Evolutionary conservation across 805 yeast species (phyloP).

Genomic region (Hermanozyma aechmeae): DNA sequence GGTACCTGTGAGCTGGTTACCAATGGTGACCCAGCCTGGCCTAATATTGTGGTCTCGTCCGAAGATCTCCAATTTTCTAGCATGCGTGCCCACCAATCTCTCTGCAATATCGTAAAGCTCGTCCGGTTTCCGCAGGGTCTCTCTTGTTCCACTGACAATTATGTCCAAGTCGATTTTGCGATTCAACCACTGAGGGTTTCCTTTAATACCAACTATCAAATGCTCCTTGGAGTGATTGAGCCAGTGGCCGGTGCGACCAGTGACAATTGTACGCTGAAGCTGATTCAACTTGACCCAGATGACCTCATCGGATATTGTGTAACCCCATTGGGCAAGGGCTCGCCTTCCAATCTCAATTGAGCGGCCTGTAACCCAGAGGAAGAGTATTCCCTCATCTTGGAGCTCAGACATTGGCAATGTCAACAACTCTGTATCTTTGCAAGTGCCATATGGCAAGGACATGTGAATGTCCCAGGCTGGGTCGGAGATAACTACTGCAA

Average conservation of each 20-base stretch:
- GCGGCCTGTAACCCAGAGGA: conserved; percentile 93
- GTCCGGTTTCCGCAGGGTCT: conserved; percentile 86
- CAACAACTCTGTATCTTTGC: conserved; percentile 67
- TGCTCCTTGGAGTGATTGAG: conserved; percentile 92
- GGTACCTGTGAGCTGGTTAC: conserved; percentile 63
- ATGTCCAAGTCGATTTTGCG: conserved; percentile 62
- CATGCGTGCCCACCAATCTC: conserved; percentile 65
- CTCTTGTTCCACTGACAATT: conserved; percentile 76
- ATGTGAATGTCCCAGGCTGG: conserved; percentile 97
- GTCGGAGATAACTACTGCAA: conserved; percentile 78
- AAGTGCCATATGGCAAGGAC: conserved; percentile 70
- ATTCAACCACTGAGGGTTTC: conserved; percentile 65
- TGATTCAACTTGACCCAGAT: conserved; percentile 92
- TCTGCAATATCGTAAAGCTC: conserved; percentile 81
- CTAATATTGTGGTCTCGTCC: conserved; percentile 82
- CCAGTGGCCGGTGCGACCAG: conserved; percentile 98
- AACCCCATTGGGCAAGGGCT: conserved; percentile 77
- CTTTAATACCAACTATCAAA: conserved; percentile 76
- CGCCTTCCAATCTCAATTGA: conserved; percentile 82
- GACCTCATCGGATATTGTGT: conserved; percentile 64
- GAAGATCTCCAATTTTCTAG: conserved; percentile 79
- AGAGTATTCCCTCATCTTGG: conserved; percentile 76
- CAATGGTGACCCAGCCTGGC: conserved; percentile 88
- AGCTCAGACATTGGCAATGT: conserved; percentile 55
- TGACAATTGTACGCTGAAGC: conserved; percentile 77